phyloP scores from a whole-genome alignment of 1,284 basidiomycete genomes.

The Sparassis latifolia region DNA sequence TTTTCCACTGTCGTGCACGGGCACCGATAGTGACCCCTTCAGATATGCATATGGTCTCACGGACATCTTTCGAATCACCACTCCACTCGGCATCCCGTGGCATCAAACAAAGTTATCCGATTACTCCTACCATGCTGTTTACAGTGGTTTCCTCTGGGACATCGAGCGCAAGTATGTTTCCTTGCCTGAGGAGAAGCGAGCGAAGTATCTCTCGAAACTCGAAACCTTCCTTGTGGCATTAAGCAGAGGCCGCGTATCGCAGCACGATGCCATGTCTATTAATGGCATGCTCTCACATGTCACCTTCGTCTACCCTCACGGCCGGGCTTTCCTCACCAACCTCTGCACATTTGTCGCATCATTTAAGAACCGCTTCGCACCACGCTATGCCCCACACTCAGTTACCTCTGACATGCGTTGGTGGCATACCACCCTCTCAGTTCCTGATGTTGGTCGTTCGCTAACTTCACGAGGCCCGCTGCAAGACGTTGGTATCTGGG shows the following conservation, averaged over 20 bases:
- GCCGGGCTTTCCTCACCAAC: not conserved
- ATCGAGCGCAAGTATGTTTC: not conserved
- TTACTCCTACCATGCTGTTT: not conserved
- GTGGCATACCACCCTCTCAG: not conserved
- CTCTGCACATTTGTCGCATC: not conserved
- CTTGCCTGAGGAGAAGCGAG: not conserved
- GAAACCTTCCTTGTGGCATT: not conserved
- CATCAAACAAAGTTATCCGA: constrained; percentile 19
- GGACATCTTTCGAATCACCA: constrained; percentile 13
- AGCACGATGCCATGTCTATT: not conserved
- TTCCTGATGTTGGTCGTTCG: not conserved
- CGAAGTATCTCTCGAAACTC: not conserved
- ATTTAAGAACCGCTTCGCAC: not conserved
- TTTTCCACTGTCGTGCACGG: constrained; percentile 13
- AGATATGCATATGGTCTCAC: constrained; percentile 16
- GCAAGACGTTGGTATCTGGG: not conserved
- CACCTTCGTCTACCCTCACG: not conserved
- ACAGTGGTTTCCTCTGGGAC: not conserved
- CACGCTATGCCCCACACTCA: not conserved
- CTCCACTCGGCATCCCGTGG: constrained; percentile 21
- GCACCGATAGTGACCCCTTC: not conserved
- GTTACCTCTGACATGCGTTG: not conserved
- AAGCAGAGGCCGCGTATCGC: not conserved
- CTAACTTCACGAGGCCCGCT: not conserved
- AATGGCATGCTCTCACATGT: not conserved